Percentiles rank a stretch among this genome's conserved stretches.
Conservation (phyloP, 208 protist genomes). For the Naegleria fowleri region DNA sequence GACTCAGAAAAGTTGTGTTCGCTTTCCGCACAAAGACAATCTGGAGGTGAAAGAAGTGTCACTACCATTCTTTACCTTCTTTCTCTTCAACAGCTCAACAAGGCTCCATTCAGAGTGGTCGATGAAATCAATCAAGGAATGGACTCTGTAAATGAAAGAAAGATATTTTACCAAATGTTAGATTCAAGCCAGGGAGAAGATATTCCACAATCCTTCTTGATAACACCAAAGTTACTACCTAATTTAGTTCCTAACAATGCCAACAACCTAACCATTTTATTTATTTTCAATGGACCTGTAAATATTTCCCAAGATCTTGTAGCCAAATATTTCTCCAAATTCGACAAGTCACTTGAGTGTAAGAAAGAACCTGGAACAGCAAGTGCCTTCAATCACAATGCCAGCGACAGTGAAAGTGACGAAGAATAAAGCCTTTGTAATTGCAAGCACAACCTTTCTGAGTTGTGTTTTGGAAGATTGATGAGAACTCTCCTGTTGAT, state of each 20-base stretch:
- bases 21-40: slow-evolving; percentile 35
- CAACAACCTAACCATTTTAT: slow-evolving; percentile 24
- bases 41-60: slow-evolving; percentile 49
- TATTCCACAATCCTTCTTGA: slow-evolving; percentile 26
- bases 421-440: no score
- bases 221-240: slow-evolving; percentile 29
- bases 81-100: slow-evolving; percentile 60
- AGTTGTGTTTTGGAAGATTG: no score
- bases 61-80: slow-evolving; percentile 69
- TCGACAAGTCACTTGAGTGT: neutral
- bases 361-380: no score
- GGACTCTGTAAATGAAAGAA: slow-evolving; percentile 39
- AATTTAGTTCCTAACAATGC: slow-evolving; percentile 13
- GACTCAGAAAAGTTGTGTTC: neutral
- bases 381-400: no score
- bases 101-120: slow-evolving; percentile 70
- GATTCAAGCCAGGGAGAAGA: neutral
- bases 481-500: no score
- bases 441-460: no score
- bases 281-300: slow-evolving; percentile 23
- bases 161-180: slow-evolving; percentile 32
- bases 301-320: neutral
- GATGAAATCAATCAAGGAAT: slow-evolving; percentile 57
- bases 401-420: no score
- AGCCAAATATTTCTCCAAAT: neutral